These are phyloP conservation scores for Calonectria honghensis DNA, from an alignment of 2,329 filamentous ascomycete genomes.

Conservation along the genomic window DNA sequence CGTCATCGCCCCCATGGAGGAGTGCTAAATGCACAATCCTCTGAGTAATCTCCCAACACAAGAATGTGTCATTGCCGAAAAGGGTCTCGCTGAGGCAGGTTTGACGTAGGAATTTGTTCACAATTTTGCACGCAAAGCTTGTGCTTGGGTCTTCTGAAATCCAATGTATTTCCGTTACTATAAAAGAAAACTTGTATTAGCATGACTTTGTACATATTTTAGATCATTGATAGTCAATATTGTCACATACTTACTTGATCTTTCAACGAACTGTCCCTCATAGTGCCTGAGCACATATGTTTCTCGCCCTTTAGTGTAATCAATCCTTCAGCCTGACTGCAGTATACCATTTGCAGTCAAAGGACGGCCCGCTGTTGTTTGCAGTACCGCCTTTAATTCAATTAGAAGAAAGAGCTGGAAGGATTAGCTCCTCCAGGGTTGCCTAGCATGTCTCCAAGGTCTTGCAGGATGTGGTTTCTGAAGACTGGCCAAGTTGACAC, in stretches of 20 bases:
- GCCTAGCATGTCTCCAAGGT: background rate
- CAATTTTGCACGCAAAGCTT: too few relatives aligned
- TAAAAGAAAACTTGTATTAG: slow-evolving; percentile 6
- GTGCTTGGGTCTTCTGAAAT: background rate
- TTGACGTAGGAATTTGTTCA: background rate
- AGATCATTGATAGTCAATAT: slow-evolving; percentile 12
- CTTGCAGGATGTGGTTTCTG: background rate
- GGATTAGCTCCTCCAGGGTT: too few relatives aligned
- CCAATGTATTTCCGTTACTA: background rate
- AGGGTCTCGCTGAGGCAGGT: background rate
- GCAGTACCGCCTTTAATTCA: too few relatives aligned
- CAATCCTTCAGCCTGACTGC: background rate
- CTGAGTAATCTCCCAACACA: background rate
- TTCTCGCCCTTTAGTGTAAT: background rate
- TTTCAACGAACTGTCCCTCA: background rate
- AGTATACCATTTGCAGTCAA: background rate
- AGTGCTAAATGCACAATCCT: background rate
- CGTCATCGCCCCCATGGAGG: slow-evolving; percentile 1
- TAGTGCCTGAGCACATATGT: too few relatives aligned
- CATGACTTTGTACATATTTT: slow-evolving; percentile 12
- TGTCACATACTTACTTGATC: background rate
- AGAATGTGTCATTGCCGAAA: background rate
- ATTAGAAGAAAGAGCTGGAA: too few relatives aligned
- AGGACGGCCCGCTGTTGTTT: background rate
- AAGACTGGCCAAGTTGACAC: background rate